These are phyloP conservation scores for Herpetomonas samuelpessoai DNA, from an alignment of 208 protist species.

Conservation along the genomic window DNA sequence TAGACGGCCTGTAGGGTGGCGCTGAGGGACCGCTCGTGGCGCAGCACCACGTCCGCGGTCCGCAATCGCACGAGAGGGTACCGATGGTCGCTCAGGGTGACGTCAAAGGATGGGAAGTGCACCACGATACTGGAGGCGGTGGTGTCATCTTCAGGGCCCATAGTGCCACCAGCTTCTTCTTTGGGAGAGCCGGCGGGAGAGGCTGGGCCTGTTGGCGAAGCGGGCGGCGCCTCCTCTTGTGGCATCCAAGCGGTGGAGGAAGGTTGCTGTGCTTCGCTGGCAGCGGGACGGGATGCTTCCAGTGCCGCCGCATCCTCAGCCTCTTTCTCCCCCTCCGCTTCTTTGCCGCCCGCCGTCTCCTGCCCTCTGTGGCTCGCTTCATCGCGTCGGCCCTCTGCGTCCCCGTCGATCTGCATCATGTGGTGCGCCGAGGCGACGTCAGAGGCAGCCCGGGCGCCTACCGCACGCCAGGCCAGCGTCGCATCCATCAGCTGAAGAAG, in stretches of 20 bases:
- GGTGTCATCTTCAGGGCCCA: no score
- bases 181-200: neutral
- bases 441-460: constrained; percentile 8
- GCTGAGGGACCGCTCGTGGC: constrained; percentile 16
- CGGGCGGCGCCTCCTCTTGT: no score
- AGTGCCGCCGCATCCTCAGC: neutral
- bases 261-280: no score
- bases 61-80: constrained; percentile 55
- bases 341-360: neutral
- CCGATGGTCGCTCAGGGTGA: constrained; percentile 60
- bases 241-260: no score
- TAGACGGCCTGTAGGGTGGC: constrained; percentile 19
- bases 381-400: neutral
- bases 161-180: neutral
- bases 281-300: neutral
- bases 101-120: constrained; percentile 35
- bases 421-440: neutral
- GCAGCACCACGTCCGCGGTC: constrained; percentile 36
- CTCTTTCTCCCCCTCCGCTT: neutral
- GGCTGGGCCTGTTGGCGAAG: no score
- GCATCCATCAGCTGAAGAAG: constrained; percentile 28
- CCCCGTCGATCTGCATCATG: constrained; percentile 2
- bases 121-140: constrained; percentile 14
- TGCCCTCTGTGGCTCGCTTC: neutral
- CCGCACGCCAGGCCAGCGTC: constrained; percentile 28